These are phyloP conservation scores for Canna indica DNA, from an alignment of 176 grass and related monocot genomes.

Conservation along the genomic window DNA sequence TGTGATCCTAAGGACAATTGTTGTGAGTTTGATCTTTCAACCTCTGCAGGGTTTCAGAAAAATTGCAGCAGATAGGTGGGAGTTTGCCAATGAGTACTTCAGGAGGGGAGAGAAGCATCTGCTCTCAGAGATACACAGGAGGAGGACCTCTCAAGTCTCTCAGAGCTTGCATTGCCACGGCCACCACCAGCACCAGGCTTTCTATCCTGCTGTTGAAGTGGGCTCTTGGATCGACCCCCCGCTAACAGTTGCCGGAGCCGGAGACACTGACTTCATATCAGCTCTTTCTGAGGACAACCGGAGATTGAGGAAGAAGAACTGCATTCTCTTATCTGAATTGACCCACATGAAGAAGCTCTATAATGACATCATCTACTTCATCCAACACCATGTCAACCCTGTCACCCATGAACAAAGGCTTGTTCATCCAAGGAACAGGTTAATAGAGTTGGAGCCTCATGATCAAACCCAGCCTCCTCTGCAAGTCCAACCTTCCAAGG, in stretches of 20 bases:
- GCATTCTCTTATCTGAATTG: slow-evolving; percentile 72
- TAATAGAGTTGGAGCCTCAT: slow-evolving; percentile 40
- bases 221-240: not conserved
- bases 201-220: not conserved
- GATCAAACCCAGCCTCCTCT: not conserved
- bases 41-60: slow-evolving; percentile 76
- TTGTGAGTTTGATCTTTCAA: not conserved
- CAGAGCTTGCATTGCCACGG: slow-evolving; percentile 11
- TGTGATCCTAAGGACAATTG: not conserved
- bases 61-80: slow-evolving; percentile 86
- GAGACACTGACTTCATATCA: slow-evolving; percentile 41
- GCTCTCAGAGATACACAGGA: slow-evolving; percentile 78
- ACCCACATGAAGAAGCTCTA: slow-evolving; percentile 95
- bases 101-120: slow-evolving; percentile 84
- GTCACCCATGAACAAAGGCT: slow-evolving; percentile 21
- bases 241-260: not conserved
- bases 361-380: slow-evolving; percentile 95
- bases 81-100: slow-evolving; percentile 97
- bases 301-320: slow-evolving; percentile 70
- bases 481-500: slow-evolving; percentile 10
- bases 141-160: slow-evolving; percentile 53
- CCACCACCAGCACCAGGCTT: slow-evolving; percentile 24
- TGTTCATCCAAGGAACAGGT: slow-evolving; percentile 20
- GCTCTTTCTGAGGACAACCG: slow-evolving; percentile 90
- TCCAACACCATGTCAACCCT: slow-evolving; percentile 72